Evolutionary conservation across 2,329 filamentous ascomycete genomes (phyloP).

Genomic region (Penicillium digitatum): DNA sequence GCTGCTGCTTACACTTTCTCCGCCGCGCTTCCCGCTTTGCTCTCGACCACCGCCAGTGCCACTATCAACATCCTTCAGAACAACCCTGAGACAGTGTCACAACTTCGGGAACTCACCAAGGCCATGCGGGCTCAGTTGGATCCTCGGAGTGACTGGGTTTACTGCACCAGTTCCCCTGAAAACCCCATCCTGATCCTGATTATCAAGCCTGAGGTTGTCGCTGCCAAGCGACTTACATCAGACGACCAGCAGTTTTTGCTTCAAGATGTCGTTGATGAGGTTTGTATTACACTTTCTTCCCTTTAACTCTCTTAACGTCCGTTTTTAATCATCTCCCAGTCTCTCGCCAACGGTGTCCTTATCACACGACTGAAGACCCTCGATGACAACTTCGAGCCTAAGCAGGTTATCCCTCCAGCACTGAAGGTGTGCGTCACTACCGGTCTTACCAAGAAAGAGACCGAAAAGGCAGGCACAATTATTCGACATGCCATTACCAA

Average conservation of each 20-base stretch:
- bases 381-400: constrained; percentile 62
- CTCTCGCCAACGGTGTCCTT: constrained; percentile 80
- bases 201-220: constrained; percentile 77
- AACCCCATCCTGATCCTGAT: constrained; percentile 83
- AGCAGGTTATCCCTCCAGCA: constrained; percentile 69
- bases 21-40: constrained; percentile 85
- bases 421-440: constrained; percentile 89
- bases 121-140: constrained; percentile 83
- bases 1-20: constrained; percentile 93
- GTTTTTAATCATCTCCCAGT: constrained; percentile 47
- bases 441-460: constrained; percentile 86
- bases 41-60: constrained; percentile 93
- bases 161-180: constrained; percentile 72
- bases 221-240: constrained; percentile 61
- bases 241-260: constrained; percentile 81
- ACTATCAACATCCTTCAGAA: constrained; percentile 81
- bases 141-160: constrained; percentile 88
- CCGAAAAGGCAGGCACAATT: constrained; percentile 83
- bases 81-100: constrained; percentile 73
- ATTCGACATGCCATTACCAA: constrained; percentile 94
- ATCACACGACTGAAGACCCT: constrained; percentile 81
- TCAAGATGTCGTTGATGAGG: constrained; percentile 94
- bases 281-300: constrained; percentile 44
- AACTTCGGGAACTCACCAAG: constrained; percentile 80
- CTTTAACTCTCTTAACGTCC: constrained; percentile 1